Evolutionary conservation across 495 filamentous ascomycete species (phyloP).

Genomic region (Hypoxylon lenormandii): DNA sequence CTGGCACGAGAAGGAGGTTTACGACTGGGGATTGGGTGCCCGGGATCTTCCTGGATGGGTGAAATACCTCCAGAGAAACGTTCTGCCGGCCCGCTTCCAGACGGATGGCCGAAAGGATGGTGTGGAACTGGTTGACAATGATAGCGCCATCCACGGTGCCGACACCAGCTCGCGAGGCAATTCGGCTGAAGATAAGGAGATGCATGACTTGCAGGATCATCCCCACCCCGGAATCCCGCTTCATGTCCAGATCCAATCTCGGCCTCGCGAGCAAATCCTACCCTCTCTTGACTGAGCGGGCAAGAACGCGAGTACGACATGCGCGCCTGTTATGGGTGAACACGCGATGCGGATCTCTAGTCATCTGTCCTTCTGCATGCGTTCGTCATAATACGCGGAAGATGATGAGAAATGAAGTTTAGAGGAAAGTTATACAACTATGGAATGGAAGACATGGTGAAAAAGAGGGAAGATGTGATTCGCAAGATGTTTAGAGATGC

Average conservation of each 20-base stretch:
- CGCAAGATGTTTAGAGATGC: conserved; percentile 27
- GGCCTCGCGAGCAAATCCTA: conserved; percentile 25
- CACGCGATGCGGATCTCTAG: conserved; percentile 6
- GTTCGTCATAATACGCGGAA: neutral
- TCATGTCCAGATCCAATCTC: conserved; percentile 12
- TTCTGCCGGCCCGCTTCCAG: conserved; percentile 24
- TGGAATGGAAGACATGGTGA: conserved; percentile 5
- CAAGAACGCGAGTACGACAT: neutral
- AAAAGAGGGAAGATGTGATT: neutral
- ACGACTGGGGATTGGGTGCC: conserved; percentile 70
- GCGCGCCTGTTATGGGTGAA: neutral
- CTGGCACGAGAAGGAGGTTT: conserved; percentile 78
- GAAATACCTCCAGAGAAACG: conserved; percentile 30
- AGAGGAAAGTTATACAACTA: conserved; percentile 1
- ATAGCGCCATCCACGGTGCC: conserved; percentile 47
- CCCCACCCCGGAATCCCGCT: neutral
- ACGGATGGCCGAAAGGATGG: conserved; percentile 41
- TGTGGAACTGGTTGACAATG: conserved; percentile 50
- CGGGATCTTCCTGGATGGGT: conserved; percentile 53
- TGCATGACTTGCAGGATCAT: conserved; percentile 16
- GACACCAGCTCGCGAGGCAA: conserved; percentile 46
- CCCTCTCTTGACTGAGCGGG: conserved; percentile 46
- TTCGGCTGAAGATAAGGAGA: conserved; percentile 46
- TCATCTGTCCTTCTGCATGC: conserved; percentile 14
- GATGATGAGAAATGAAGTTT: conserved; percentile 15